Percentiles rank a stretch among this genome's conserved stretches.
Conservation (phyloP, 768 basidiomycete genomes). For the Naganishia kalamii region DNA sequence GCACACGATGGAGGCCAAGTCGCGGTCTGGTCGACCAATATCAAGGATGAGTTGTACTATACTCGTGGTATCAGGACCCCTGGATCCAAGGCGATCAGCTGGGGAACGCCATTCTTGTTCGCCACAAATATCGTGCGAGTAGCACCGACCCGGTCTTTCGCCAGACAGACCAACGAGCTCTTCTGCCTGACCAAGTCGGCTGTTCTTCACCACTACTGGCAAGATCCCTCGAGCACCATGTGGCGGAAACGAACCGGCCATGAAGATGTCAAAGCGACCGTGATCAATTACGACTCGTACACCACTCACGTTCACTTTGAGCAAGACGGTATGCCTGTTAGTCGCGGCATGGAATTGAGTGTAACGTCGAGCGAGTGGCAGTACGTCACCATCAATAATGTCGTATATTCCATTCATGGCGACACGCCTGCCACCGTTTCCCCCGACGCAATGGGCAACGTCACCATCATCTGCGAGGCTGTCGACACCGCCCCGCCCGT, state of each 20-base stretch:
- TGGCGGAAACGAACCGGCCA: slow-evolving; percentile 1
- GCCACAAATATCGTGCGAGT: not conserved
- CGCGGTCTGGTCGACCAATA: not conserved
- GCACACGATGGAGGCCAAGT: not conserved
- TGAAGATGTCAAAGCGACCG: not conserved
- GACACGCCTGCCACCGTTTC: not conserved
- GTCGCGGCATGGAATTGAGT: not conserved
- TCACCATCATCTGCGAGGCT: not conserved
- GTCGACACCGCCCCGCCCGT: not conserved
- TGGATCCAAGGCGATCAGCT: not conserved
- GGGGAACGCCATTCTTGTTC: not conserved
- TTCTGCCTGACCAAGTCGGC: not conserved
- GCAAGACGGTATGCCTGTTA: not conserved
- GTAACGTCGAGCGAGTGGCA: slow-evolving; percentile 3
- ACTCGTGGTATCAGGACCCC: not conserved
- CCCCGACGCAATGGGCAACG: not conserved
- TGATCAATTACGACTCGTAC: not conserved
- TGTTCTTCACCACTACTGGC: not conserved
- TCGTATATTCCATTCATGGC: not conserved
- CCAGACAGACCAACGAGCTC: not conserved
- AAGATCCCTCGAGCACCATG: not conserved
- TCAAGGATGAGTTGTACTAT: not conserved
- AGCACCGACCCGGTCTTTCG: not conserved
- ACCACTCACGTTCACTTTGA: not conserved
- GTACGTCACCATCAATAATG: not conserved